phyloP scores from a whole-genome alignment of 495 filamentous ascomycete genomes.

The Xylaria grammica region DNA sequence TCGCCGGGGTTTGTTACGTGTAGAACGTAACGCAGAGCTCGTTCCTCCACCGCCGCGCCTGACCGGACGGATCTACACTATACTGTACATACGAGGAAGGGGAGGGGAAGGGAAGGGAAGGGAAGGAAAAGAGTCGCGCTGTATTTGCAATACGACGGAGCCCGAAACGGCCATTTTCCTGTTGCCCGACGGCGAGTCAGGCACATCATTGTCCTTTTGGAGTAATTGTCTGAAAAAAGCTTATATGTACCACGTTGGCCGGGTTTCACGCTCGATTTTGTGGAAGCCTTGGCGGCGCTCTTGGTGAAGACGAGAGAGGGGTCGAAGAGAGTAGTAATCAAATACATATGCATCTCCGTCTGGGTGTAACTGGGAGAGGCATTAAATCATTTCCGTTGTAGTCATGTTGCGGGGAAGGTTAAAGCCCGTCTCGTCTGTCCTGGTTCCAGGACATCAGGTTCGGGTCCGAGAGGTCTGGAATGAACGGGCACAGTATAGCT shows the following conservation, averaged over 20 bases:
- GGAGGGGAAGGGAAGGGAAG: no score
- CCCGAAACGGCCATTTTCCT: background rate
- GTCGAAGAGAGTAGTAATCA: background rate
- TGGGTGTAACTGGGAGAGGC: no score
- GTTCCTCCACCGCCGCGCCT: no score
- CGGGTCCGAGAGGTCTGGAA: no score
- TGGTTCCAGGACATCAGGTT: no score
- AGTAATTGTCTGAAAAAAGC: background rate
- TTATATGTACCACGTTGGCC: background rate
- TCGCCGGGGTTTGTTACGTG: no score
- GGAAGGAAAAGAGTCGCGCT: no score
- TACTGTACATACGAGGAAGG: no score
- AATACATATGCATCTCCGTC: background rate
- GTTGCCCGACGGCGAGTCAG: background rate
- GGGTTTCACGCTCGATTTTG: background rate
- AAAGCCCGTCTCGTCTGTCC: no score
- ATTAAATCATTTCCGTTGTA: background rate
- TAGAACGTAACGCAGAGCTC: no score
- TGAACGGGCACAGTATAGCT: no score
- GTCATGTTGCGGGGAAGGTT: background rate
- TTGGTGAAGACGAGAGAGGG: background rate
- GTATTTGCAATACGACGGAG: slow-evolving; percentile 5
- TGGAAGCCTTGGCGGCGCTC: background rate
- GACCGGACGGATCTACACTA: no score
- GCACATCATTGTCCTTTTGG: background rate